Conservation (phyloP, 2,329 filamentous ascomycete species). For the Hypomyces perniciosus region DNA sequence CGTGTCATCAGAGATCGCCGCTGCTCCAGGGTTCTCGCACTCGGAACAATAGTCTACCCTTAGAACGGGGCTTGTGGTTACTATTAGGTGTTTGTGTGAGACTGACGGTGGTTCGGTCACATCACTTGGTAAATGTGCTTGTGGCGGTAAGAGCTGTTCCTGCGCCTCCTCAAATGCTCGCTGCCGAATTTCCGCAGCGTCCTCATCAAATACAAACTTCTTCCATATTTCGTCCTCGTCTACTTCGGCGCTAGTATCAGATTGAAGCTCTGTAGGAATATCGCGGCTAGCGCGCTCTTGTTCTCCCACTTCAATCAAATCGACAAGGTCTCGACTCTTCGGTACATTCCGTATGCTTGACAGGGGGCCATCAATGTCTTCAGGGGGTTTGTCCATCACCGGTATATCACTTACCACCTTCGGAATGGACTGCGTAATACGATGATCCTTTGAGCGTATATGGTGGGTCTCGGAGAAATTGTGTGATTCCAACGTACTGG, state of each 20-base stretch:
- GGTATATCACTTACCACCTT: no score
- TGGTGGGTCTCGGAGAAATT: no score
- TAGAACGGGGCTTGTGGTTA: background rate
- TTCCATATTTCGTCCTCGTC: conserved; percentile 23
- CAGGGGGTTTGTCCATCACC: no score
- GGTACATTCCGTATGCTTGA: no score
- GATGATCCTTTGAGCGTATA: no score
- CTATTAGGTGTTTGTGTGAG: conserved; percentile 8
- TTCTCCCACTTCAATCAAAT: background rate
- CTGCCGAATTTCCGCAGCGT: conserved; percentile 16
- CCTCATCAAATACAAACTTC: conserved; percentile 22
- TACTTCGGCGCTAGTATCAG: background rate
- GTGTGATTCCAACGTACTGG: no score
- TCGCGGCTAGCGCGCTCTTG: background rate
- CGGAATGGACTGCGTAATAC: no score
- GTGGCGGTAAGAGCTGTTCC: conserved; percentile 11
- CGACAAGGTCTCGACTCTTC: no score
- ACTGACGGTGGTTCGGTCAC: conserved; percentile 17
- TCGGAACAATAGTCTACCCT: background rate
- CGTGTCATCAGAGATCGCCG: background rate
- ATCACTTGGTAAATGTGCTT: conserved; percentile 9
- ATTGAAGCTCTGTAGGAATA: background rate
- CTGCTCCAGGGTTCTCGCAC: conserved; percentile 1
- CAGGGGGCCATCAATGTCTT: no score
- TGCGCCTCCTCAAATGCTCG: conserved; percentile 18